A percentile compares a stretch with the other conserved stretches of the same genome.
Evolutionary conservation across 768 basidiomycete genomes (phyloP).

Genomic region (Dioszegia crocea): DNA sequence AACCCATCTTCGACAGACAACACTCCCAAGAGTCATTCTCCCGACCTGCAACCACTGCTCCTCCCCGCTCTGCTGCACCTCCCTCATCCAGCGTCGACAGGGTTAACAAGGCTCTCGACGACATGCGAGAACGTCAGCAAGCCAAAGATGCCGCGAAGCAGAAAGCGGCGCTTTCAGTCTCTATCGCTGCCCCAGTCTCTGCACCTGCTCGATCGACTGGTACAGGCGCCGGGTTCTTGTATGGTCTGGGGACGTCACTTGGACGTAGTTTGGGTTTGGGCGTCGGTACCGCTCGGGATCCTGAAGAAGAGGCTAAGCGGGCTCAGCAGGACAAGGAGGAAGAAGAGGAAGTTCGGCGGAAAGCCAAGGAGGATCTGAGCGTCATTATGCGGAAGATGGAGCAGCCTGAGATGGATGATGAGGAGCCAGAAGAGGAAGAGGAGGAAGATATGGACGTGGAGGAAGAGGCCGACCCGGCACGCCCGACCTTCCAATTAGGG

Average conservation of each 20-base stretch:
- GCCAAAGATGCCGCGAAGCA: constrained; percentile 29
- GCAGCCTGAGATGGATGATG: constrained; percentile 18
- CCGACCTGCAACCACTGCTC: background rate
- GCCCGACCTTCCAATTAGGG: background rate
- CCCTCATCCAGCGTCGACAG: constrained; percentile 28
- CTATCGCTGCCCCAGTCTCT: constrained; percentile 4
- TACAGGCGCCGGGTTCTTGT: constrained; percentile 36
- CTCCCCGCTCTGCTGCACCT: background rate
- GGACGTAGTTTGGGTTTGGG: constrained; percentile 29
- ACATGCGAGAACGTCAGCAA: constrained; percentile 26
- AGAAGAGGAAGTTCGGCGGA: constrained; percentile 11
- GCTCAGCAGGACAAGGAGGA: constrained; percentile 30
- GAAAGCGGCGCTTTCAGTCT: constrained; percentile 18
- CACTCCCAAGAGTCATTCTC: background rate
- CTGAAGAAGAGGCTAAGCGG: constrained; percentile 28
- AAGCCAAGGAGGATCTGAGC: constrained; percentile 27
- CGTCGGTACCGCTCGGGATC: background rate
- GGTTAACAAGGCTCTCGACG: constrained; percentile 36
- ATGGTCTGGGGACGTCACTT: constrained; percentile 30
- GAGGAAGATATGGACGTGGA: background rate
- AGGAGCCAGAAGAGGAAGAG: constrained; percentile 5
- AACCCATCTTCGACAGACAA: constrained; percentile 1
- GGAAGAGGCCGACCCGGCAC: too few relatives aligned
- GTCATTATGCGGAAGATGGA: constrained; percentile 23
- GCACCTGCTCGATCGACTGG: constrained; percentile 7